A percentile compares a stretch with the other conserved stretches of the same genome.
These are phyloP conservation scores for Myriosclerotinia curreyana DNA, from an alignment of 2,329 filamentous ascomycete species.

Conservation along the genomic window DNA sequence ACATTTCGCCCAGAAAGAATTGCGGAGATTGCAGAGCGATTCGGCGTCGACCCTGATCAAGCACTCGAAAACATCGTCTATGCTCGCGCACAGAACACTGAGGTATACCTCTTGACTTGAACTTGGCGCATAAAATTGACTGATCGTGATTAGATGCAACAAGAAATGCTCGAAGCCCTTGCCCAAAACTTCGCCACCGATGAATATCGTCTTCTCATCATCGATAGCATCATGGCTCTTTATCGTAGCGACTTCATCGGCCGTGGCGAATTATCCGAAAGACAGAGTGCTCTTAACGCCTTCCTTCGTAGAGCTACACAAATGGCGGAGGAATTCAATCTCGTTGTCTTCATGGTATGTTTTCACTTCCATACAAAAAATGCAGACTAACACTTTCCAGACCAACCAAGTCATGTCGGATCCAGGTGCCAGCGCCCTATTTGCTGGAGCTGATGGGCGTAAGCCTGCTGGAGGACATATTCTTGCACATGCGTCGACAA, in stretches of 20 bases:
- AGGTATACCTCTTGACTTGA: conserved; percentile 39
- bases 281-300: conserved; percentile 65
- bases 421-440: conserved; percentile 64
- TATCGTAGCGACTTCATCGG: conserved; percentile 67
- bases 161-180: conserved; percentile 60
- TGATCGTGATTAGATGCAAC: conserved; percentile 47
- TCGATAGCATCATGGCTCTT: conserved; percentile 69
- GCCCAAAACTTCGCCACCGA: conserved; percentile 59
- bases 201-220: conserved; percentile 63
- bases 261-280: conserved; percentile 64
- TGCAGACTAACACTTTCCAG: conserved; percentile 38
- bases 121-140: background rate
- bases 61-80: conserved; percentile 67
- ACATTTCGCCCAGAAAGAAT: conserved; percentile 67
- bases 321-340: conserved; percentile 68
- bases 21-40: conserved; percentile 63
- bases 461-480: conserved; percentile 67
- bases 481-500: conserved; percentile 66
- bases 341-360: conserved; percentile 58
- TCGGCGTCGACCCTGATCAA: conserved; percentile 56
- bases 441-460: conserved; percentile 64
- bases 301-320: conserved; percentile 62
- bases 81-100: conserved; percentile 62
- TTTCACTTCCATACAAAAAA: background rate
- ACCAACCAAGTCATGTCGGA: conserved; percentile 72